These are phyloP conservation scores for Trypanosoma avium DNA, from an alignment of 208 protist genomes.

Conservation along the genomic window DNA sequence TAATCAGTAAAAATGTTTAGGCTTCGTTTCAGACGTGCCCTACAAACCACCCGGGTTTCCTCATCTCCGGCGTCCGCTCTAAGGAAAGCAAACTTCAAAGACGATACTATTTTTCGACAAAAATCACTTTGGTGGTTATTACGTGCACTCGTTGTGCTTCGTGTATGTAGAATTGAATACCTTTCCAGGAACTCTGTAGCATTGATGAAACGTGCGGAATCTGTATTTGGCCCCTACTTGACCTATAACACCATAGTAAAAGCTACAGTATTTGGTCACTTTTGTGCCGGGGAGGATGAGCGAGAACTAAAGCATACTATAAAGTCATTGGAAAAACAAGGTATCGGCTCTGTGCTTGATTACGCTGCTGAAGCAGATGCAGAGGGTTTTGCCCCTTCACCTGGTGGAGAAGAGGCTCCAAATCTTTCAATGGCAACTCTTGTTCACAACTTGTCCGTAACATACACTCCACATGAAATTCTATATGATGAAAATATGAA, in stretches of 20 bases:
- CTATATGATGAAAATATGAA: conserved; percentile 92
- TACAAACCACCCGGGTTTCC: background rate
- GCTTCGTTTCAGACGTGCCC: background rate
- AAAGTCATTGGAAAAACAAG: conserved; percentile 50
- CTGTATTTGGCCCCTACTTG: conserved; percentile 65
- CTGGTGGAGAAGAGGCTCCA: conserved; percentile 50
- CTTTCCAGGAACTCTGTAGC: conserved; percentile 76
- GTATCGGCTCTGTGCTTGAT: conserved; percentile 93
- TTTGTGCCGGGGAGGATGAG: conserved; percentile 93
- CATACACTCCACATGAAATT: conserved; percentile 61
- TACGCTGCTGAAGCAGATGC: conserved; percentile 94
- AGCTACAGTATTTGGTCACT: conserved; percentile 92
- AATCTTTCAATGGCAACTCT: conserved; percentile 72
- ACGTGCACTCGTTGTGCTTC: conserved; percentile 71
- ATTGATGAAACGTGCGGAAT: conserved; percentile 70
- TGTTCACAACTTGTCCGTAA: conserved; percentile 53
- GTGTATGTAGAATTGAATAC: conserved; percentile 61
- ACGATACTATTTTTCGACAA: conserved; percentile 58
- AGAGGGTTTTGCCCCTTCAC: conserved; percentile 62
- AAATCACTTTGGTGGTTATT: conserved; percentile 73
- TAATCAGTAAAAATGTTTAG: conserved; percentile 12
- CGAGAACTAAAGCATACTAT: conserved; percentile 83
- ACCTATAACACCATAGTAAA: conserved; percentile 84
- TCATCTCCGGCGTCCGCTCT: background rate
- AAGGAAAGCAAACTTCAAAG: conserved; percentile 50